phyloP scores from a whole-genome alignment of 306 rosid species.

The Lathyrus oleraceus region DNA sequence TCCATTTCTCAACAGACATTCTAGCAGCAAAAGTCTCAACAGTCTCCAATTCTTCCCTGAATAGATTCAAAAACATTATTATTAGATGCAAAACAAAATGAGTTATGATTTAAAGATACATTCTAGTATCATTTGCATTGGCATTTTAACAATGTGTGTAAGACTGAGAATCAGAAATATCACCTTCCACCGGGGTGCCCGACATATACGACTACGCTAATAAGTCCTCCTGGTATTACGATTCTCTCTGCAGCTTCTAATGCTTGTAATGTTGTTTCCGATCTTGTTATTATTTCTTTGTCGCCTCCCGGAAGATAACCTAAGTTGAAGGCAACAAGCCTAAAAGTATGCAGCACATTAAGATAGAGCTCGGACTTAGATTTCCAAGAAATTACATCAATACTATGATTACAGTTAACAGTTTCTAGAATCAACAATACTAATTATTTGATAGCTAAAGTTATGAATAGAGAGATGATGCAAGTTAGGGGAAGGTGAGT shows the following conservation, averaged over 20 bases:
- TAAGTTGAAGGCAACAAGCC: slow-evolving; percentile 93
- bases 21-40: slow-evolving; percentile 60
- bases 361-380: slow-evolving; percentile 23
- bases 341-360: slow-evolving; percentile 40
- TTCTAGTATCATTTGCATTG: neutral
- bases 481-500: slow-evolving; percentile 29
- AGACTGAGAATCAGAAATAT: slow-evolving; percentile 34
- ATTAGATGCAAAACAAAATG: neutral
- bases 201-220: slow-evolving; percentile 80
- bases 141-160: neutral
- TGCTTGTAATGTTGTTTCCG: slow-evolving; percentile 73
- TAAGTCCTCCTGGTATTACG: slow-evolving; percentile 69
- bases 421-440: neutral
- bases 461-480: slow-evolving; percentile 20
- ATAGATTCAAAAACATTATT: slow-evolving; percentile 7
- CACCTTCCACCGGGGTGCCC: slow-evolving; percentile 96
- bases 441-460: neutral
- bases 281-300: slow-evolving; percentile 66
- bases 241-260: slow-evolving; percentile 70
- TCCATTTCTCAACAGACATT: slow-evolving; percentile 64
- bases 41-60: slow-evolving; percentile 75
- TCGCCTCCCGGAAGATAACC: slow-evolving; percentile 95
- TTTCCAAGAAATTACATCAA: slow-evolving; percentile 1
- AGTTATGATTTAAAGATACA: neutral
- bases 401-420: neutral